Base-by-base conservation (phyloP, 768 basidiomycete genomes). In the Termitomyces sp. region DNA sequence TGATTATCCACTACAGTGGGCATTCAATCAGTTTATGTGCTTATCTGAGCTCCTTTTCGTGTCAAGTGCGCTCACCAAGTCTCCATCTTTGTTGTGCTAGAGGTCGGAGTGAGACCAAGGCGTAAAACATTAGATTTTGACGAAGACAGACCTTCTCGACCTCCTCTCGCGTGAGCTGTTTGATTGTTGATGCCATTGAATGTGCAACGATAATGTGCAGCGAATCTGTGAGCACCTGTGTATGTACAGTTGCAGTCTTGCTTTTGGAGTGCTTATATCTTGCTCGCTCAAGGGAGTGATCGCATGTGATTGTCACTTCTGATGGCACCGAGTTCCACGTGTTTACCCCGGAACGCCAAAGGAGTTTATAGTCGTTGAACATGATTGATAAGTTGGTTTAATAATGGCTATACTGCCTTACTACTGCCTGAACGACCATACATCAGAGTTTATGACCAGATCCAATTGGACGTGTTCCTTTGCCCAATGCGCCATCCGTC, bases 1-100 rank as follows among this genome's bases (percentile, higher is more conserved):
- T 83, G 62, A 93, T 81, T 49, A 94, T 75, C 91, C 91, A 94
- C 86, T 91, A 59, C 3, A 41, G 5, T 33, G 0, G 5, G 9
- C 13, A 35, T 38, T 36, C n/a, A 10, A 38, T 33, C 32, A 36
- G 32, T 35, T 38, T 18, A 18, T 50, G 26, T 13, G 33, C 14
- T 3, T 3, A 20, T 55, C 12, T 47, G 28, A 12, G 38, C 16
- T 53, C 8, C 9, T 16, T 35, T n/a, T 53, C 10, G 8, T 18
- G 35, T 16, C 18, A 28, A 40, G 28, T 46, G 35, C 28, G 67
- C 81, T 63, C 61, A 85, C 85, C 55, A 93, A 77, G 74, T 93
- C 91, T 58, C 85, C 88, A 38, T 79, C 75, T 64, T 80, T 86
- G 75, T 92, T 90, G 75, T 95, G 92, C 89, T 93, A 10, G 54